Evolutionary conservation across 2,329 filamentous ascomycete species (phyloP), one percentile per base, ranked within the genome.

Genomic region (Trichoderma sp.): DNA sequence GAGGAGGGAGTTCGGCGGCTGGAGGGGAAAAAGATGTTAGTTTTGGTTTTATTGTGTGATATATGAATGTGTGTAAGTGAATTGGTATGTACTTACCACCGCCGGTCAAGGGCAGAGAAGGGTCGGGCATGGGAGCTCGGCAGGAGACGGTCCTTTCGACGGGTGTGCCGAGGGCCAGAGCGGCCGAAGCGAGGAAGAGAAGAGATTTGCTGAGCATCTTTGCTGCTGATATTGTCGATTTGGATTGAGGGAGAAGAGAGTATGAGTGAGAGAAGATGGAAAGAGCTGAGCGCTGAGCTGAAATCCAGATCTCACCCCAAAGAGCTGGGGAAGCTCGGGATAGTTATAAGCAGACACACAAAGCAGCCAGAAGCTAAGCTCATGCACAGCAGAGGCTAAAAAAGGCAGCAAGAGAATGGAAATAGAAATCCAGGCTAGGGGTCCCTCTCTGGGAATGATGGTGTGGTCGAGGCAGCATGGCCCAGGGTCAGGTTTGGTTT

Each of bases 1-100:
- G 86, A 4, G 82, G 76, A n/a, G 85, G 81, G 33, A 91, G 87
- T 69, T 90, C 84, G 29, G 79, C 80, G 50, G 81, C 85, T 87
- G 67, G 6, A 1, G 24, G 41, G 27, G n/a, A 11, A 24, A n/a
- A 4, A n/a, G 7, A 27, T 71, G 29, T 21, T 68, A 33, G 2
- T 21, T 9, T 29, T 78, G 77, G 81, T 77, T 79, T n/a, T n/a
- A 3, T 35, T 64, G n/a, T n/a, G 16, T 35, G 7, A 41, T 41
- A 18, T 18, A 41, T 18, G 6, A 18, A 6, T 7, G 7, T 41
- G 77, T 78, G 27, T 78, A 56, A 63, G 16, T 41, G n/a, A 56
- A 16, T 41, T 50, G 24, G 21, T 6, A n/a, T n/a, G n/a, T n/a
- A 83, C 83, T 81, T 81, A 85, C 84, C 78, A 77, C 81, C 81